Conservation (phyloP, 768 basidiomycete species). For the Trametes gibbosa region DNA sequence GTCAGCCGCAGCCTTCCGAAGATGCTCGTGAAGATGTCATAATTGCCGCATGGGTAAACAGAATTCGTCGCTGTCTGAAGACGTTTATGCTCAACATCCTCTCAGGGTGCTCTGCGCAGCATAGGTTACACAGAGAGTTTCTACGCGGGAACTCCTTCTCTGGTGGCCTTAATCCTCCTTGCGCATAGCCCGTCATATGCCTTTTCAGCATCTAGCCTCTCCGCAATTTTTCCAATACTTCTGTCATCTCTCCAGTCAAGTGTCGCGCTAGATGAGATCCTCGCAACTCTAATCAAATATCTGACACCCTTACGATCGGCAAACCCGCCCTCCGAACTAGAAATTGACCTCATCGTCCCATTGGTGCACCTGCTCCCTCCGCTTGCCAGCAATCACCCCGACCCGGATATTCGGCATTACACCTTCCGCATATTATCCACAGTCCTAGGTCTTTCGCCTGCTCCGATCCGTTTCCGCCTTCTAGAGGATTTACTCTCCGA, state of each 20-base stretch:
- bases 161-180: conserved; percentile 27
- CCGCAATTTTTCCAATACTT: conserved; percentile 20
- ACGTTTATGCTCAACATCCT: background rate
- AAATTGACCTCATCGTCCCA: conserved; percentile 46
- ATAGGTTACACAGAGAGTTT: conserved; percentile 22
- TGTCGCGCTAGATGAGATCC: conserved; percentile 52
- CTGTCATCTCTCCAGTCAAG: conserved; percentile 48
- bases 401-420: conserved; percentile 55
- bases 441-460: conserved; percentile 47
- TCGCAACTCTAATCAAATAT: conserved; percentile 51
- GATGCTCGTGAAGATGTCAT: background rate
- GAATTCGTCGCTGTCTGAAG: background rate
- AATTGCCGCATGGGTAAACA: conserved; percentile 13
- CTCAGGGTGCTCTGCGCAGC: conserved; percentile 12
- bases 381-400: conserved; percentile 61
- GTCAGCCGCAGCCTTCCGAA: background rate
- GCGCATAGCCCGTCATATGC: conserved; percentile 19
- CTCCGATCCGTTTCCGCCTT: conserved; percentile 49
- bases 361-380: conserved; percentile 51
- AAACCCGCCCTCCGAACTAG: conserved; percentile 23
- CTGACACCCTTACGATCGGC: conserved; percentile 22
- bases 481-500: conserved; percentile 50
- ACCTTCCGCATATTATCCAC: conserved; percentile 58
- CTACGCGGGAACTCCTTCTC: conserved; percentile 8
- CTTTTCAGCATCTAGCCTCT: conserved; percentile 13